A percentile compares a stretch with the other conserved stretches of the same genome.
These are phyloP conservation scores for Hymenoscyphus linearis DNA, from an alignment of 2,329 filamentous ascomycete genomes.

Conservation along the genomic window DNA sequence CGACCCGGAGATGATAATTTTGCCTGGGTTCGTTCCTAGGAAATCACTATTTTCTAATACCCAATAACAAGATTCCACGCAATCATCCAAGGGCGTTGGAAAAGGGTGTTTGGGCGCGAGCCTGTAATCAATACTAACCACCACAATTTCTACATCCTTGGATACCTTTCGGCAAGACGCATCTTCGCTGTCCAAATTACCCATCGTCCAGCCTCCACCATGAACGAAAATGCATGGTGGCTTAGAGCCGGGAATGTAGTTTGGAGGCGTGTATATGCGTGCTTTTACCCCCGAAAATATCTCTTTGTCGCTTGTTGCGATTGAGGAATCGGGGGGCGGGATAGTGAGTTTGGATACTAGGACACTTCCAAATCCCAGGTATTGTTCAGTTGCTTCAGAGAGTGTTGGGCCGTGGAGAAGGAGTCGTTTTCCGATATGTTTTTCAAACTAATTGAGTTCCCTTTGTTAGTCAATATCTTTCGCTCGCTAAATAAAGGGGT, in stretches of 20 bases:
- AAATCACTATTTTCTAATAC: conserved; percentile 23
- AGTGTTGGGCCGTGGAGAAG: conserved; percentile 8
- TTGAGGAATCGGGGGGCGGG: conserved; percentile 30
- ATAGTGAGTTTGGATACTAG: conserved; percentile 14
- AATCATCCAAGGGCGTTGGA: conserved; percentile 34
- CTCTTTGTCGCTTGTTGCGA: conserved; percentile 30
- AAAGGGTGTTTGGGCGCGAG: conserved; percentile 33
- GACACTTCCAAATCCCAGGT: background rate
- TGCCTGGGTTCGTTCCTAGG: conserved; percentile 9
- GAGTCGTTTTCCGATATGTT: conserved; percentile 12
- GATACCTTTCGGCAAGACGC: conserved; percentile 25
- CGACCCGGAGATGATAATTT: conserved; percentile 34
- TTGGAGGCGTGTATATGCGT: conserved; percentile 33
- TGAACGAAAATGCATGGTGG: conserved; percentile 34
- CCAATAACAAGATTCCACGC: conserved; percentile 31
- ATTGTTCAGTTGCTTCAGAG: conserved; percentile 3
- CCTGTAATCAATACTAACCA: conserved; percentile 34
- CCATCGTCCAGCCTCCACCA: conserved; percentile 36
- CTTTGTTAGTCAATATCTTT: background rate
- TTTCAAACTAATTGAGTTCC: conserved; percentile 12
- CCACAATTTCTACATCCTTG: conserved; percentile 28
- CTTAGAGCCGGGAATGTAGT: conserved; percentile 26
- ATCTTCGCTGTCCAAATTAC: conserved; percentile 33
- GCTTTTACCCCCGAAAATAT: conserved; percentile 29
- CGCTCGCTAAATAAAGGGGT: background rate